These are phyloP conservation scores for Teratosphaeria zuluensis DNA, from an alignment of 2,329 filamentous ascomycete species.

Conservation along the genomic window DNA sequence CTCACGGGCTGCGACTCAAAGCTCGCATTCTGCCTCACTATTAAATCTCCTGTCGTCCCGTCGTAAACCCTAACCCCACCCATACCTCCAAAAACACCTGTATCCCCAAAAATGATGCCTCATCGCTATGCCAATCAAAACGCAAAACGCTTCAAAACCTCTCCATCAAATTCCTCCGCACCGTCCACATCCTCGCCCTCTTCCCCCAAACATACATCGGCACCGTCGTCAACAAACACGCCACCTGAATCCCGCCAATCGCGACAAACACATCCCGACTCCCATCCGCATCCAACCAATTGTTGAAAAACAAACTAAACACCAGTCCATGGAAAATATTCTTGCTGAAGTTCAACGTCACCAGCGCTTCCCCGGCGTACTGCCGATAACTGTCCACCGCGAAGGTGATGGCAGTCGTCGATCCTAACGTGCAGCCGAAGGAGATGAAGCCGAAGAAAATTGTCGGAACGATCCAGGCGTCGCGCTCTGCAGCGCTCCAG, in stretches of 20 bases:
- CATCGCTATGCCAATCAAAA: no score
- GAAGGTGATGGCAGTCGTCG: conserved; percentile 87
- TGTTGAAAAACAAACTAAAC: conserved; percentile 78
- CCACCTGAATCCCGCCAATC: conserved; percentile 77
- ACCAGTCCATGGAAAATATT: conserved; percentile 86
- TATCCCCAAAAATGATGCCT: no score
- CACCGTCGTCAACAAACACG: conserved; percentile 62
- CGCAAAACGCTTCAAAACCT: conserved; percentile 46
- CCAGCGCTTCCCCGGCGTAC: conserved; percentile 87
- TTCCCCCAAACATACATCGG: conserved; percentile 92
- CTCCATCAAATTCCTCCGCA: conserved; percentile 77
- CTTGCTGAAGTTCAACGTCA: conserved; percentile 90
- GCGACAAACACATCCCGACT: conserved; percentile 70
- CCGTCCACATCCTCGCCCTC: conserved; percentile 86
- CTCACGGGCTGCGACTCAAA: no score
- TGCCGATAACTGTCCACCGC: conserved; percentile 87
- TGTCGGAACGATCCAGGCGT: conserved; percentile 85
- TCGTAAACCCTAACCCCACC: no score
- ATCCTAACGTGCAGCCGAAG: conserved; percentile 83
- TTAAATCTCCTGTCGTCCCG: no score
- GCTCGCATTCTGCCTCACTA: no score
- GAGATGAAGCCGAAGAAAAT: conserved; percentile 87
- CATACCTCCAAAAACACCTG: no score
- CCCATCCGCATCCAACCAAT: conserved; percentile 69
- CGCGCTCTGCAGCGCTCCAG: conserved; percentile 69